These are phyloP conservation scores for Hanseniaspora lachancei DNA, from an alignment of 805 yeast genomes.

Conservation along the genomic window DNA sequence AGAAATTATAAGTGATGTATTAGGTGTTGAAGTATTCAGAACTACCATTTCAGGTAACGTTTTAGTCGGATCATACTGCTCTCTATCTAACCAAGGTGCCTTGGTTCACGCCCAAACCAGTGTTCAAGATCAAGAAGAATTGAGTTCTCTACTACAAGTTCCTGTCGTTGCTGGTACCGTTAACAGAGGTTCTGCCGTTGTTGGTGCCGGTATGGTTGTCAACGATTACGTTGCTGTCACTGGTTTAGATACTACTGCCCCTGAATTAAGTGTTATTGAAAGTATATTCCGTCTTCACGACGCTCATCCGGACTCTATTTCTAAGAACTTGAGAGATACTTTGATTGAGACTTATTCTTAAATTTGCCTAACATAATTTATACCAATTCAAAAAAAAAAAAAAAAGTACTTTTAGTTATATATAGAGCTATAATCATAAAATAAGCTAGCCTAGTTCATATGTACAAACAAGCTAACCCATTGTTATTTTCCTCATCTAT, in stretches of 20 bases:
- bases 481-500: too few species aligned
- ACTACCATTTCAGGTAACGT: constrained; percentile 98
- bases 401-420: background rate
- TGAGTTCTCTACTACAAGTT: constrained; percentile 86
- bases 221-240: constrained; percentile 97
- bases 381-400: background rate
- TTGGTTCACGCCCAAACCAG: constrained; percentile 96
- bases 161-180: constrained; percentile 98
- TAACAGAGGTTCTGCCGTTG: constrained; percentile 93
- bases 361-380: background rate
- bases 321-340: constrained; percentile 79
- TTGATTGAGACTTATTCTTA: constrained; percentile 82
- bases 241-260: constrained; percentile 96
- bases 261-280: constrained; percentile 92
- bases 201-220: constrained; percentile 97
- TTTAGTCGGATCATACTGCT: constrained; percentile 89
- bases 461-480: background rate
- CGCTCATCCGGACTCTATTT: constrained; percentile 75
- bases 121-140: constrained; percentile 95
- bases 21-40: constrained; percentile 97
- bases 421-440: background rate
- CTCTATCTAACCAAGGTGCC: constrained; percentile 94
- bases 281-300: constrained; percentile 89
- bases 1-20: constrained; percentile 91
- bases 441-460: background rate